Conservation (phyloP, 495 filamentous ascomycete genomes). For the Rusavskia elegans region DNA sequence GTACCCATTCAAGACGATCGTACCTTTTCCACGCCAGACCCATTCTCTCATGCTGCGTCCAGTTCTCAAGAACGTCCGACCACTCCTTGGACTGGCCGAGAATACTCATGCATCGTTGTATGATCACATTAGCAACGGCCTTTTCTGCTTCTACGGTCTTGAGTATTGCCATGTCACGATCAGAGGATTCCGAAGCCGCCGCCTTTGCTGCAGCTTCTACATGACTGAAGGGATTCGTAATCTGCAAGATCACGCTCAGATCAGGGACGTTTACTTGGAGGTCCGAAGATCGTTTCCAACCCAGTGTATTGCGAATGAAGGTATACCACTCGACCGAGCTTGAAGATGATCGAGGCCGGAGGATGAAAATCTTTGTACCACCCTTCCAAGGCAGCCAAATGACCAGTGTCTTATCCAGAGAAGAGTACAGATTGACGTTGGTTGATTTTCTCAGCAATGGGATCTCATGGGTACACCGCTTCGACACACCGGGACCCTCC, state of each 20-base stretch:
- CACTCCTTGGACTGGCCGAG: conserved; percentile 43
- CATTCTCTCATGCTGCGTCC: conserved; percentile 46
- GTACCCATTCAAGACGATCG: conserved; percentile 60
- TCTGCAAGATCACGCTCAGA: conserved; percentile 43
- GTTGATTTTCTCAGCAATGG: conserved; percentile 35
- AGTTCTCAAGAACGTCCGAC: conserved; percentile 42
- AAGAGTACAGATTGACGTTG: conserved; percentile 52
- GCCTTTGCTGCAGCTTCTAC: conserved; percentile 26
- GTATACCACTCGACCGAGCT: conserved; percentile 63
- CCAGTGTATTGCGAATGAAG: conserved; percentile 46
- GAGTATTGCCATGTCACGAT: conserved; percentile 27
- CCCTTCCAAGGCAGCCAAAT: conserved; percentile 42
- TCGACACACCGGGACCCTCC: conserved; percentile 32
- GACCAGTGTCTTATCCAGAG: conserved; percentile 57
- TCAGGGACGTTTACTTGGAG: conserved; percentile 57
- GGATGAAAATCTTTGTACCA: conserved; percentile 50
- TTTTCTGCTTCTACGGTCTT: conserved; percentile 33
- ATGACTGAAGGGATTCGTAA: conserved; percentile 47
- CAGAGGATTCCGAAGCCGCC: conserved; percentile 15
- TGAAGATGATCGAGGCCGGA: conserved; percentile 48
- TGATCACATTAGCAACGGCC: conserved; percentile 37
- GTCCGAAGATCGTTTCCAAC: conserved; percentile 38
- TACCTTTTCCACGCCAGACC: conserved; percentile 66
- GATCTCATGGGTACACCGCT: conserved; percentile 40
- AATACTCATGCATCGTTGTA: conserved; percentile 42